Evolutionary conservation across 805 yeast species (phyloP), one percentile per base, ranked within the genome.

Genomic region (Maudiozyma bulderi): DNA sequence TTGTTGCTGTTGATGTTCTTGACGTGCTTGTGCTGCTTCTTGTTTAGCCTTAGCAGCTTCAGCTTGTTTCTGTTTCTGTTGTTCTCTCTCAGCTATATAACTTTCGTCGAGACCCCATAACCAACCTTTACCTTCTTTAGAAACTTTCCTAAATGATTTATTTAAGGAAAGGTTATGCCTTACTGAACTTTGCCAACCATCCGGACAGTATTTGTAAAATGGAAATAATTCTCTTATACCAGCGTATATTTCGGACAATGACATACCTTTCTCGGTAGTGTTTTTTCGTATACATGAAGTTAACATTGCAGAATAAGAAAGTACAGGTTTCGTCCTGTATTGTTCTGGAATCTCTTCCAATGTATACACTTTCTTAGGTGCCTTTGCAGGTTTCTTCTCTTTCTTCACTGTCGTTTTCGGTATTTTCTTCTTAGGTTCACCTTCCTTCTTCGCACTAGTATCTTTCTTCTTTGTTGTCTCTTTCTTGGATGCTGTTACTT

Each of bases 171-270:
- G 72, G 58, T 89, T 90, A 68, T 93, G 99, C 46, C 95, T 77
- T 15, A 93, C 95, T 0, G 95, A 81, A 60, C 86, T 84, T 69
- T 93, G 99, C 99, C 99, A 93, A 3, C 98, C 98, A 65, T 89
- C 95, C 0, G 95, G 91, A 59, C 97, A 90, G 67, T 87, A 91
- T 58, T 82, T 78, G 68, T 87, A 93, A 69, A 86, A 93, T 2
- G 98, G 98, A 66, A 84, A 91, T 10, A 86, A 66, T 42, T 86
- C 95, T 65, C 86, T 85, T 45, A 93, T 89, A 1, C 88, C 86
- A 47, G 84, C 84, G 66, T 88, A 84, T 43, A 93, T 87, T 54
- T 90, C 97, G 0, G 89, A 81, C 40, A 85, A 69, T 1, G 90
- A 80, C 80, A 88, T 78, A 29, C 96, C 96, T 45, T 79, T 74